Base-by-base conservation (phyloP, 139 green algal species). In the Dunaliella primolecta region DNA sequence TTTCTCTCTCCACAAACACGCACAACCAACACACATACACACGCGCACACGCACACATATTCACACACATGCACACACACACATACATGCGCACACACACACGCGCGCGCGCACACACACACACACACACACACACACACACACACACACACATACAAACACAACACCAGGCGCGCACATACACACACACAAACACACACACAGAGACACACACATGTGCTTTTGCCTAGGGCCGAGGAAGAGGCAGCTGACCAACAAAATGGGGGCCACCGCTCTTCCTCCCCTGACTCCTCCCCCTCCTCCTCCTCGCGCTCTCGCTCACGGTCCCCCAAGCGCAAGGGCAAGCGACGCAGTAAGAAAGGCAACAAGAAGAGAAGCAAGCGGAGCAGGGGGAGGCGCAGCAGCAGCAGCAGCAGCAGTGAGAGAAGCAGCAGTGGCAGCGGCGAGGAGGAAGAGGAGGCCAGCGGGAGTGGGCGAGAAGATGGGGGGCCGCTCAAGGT, bases 261-360 rank as follows among this genome's bases (percentile, higher is more conserved):
- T 64, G 15, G 46, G 46, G 15, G 46, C 15, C 46, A 15, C n/a
- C n/a, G n/a, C n/a, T n/a, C n/a, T 64, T 64, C 46, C 15, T 64
- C 46, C 15, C 15, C 46, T 25, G 7, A 15, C 46, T 64, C 46
- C 46, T 64, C 46, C 15, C 15, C 46, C 15, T 25, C 7, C 46
- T 64, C 46, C 7, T 15, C 46, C 15, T 64, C 46, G 15, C 46
- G 46, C 46, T 64, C 46, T 25, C 46, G 46, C 7, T 64, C 46
- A 7, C 46, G 46, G 46, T 64, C 46, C 7, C 46, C 46, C 46
- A 64, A 64, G 15, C 46, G 46, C 7, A 64, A 82, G 7, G 78
- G 33, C 34, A 70, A 82, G 34, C 11, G 29, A 2, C 32, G 34
- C 36, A 84, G 76, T 32, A 57, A 79, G 57, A 84, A 79, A 32